A percentile compares a stretch with the other conserved stretches of the same genome.
These are phyloP conservation scores for Xylaria scruposa DNA, from an alignment of 495 filamentous ascomycete species.

Conservation along the genomic window DNA sequence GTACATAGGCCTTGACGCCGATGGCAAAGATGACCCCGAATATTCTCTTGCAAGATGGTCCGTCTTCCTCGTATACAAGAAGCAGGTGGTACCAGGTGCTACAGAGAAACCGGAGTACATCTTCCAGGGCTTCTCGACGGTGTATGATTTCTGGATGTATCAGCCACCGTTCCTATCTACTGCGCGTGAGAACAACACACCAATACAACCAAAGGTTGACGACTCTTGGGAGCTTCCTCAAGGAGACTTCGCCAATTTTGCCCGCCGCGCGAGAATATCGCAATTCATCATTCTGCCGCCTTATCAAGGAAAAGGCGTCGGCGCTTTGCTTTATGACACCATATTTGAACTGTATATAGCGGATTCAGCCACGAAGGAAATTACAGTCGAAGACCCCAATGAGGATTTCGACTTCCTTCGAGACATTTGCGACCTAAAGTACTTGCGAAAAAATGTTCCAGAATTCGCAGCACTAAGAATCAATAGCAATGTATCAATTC, in stretches of 20 bases:
- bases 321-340: conserved; percentile 78
- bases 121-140: conserved; percentile 85
- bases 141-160: conserved; percentile 81
- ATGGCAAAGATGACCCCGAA: conserved; percentile 72
- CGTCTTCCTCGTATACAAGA: conserved; percentile 82
- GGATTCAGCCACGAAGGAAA: conserved; percentile 70
- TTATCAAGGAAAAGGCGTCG: conserved; percentile 80
- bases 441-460: conserved; percentile 60
- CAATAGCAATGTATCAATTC: conserved; percentile 49
- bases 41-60: conserved; percentile 84
- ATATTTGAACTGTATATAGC: conserved; percentile 71
- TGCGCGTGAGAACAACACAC: conserved; percentile 27
- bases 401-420: conserved; percentile 92
- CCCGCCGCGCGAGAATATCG: conserved; percentile 81
- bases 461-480: conserved; percentile 61
- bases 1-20: conserved; percentile 67
- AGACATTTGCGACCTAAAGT: conserved; percentile 79
- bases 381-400: conserved; percentile 96
- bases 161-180: conserved; percentile 41
- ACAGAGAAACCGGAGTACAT: conserved; percentile 65
- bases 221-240: conserved; percentile 38
- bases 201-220: conserved; percentile 26
- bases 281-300: conserved; percentile 94
- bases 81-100: conserved; percentile 51
- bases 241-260: conserved; percentile 48